Evolutionary conservation across 225 moss, liverwort and hornwort genomes (phyloP), one percentile per base, ranked within the genome.

Genomic region (Thuidium tamariscinum): DNA sequence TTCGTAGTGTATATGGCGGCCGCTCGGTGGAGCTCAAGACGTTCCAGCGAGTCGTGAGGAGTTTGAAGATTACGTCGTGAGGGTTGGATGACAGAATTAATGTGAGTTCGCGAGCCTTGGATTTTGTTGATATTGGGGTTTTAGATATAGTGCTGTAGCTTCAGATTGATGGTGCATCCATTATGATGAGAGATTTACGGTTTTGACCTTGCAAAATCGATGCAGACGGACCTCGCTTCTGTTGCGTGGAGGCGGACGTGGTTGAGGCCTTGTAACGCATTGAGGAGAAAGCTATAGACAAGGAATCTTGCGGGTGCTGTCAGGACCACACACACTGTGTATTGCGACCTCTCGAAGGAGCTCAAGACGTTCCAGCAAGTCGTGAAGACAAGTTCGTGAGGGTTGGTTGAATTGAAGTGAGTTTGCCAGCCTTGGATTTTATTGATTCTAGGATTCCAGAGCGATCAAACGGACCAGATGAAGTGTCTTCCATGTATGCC

Each of bases 21-120:
- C 90, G 90, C 57, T 93, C 93, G 11, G 81, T 84, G 93, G 93
- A 93, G 89, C 88, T 93, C 23, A 93, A 93, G 87, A 89, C 87
- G 27, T 93, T 91, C 66, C 93, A 91, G 52, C 90, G 86, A 42
- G 93, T 90, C 42, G 68, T 91, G 46, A 86, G 86, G 87, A 89
- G 56, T 69, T 88, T 93, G 70, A 86, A 90, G 87, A 88, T 82
- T 76, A 91, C 21, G 9, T 86, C 81, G 14, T 88, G 84, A 87
- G 84, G 71, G 49, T 72, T 46, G 66, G 15, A 10, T 72, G 42
- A 65, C 83, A 29, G 89, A 65, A 77, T 55, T 64, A 55, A 82
- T 55, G 76, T 82, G 74, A 85, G 81, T 84, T 84, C 73, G 88
- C 85, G 25, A 36, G 74, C 67, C 74, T 83, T 25, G 49, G 67